Evolutionary conservation across 139 green algal genomes (phyloP), one percentile per base, ranked within the genome.

Genomic region (Nannochloris sp.): DNA sequence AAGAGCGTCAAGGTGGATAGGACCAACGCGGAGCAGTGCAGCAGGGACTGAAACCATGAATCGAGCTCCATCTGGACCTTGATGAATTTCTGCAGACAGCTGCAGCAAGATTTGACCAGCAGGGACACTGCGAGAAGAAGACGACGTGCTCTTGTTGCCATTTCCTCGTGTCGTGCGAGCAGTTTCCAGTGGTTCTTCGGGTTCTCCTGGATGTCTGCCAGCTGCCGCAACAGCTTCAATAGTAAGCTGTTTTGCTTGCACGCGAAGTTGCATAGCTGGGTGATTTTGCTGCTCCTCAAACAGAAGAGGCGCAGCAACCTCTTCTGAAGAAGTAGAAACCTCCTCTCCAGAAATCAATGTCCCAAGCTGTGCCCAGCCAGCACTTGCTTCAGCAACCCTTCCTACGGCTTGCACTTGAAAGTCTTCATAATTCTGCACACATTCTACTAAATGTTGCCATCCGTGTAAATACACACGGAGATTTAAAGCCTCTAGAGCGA

Each of bases 371-470:
- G 19, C 42, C 19, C 42, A 27, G 15, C 54, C 15, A 9, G 12
- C 12, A 5, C 8, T 9, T 35, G 6, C 12, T 5, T 61, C 5
- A 35, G 51, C 65, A 58, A 6, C 54, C 36, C 65, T 59, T 37
- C 27, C 57, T 46, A 37, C 62, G 65, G 27, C 65, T 9, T 6
- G 65, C 66, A n/a, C n/a, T n/a, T n/a, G n/a, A 4, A 61, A 46
- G 56, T 51, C 60, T 31, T 25, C 2, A n/a, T 76, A 74, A 15
- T 38, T 66, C 15, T 62, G 53, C 51, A 74, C 3, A 64, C 69
- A 76, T 7, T 30, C 34, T 6, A 30, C 48, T 6, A 57, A 56
- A 4, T 67, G 47, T 32, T 66, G 51, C 69, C 69, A 76, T 23
- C 62, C 69, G 0, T 62, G 31, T 0, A 61, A 27, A 25, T 72